These are phyloP conservation scores for Musa beccarii DNA, from an alignment of 176 grass and related monocot species.

Conservation along the genomic window DNA sequence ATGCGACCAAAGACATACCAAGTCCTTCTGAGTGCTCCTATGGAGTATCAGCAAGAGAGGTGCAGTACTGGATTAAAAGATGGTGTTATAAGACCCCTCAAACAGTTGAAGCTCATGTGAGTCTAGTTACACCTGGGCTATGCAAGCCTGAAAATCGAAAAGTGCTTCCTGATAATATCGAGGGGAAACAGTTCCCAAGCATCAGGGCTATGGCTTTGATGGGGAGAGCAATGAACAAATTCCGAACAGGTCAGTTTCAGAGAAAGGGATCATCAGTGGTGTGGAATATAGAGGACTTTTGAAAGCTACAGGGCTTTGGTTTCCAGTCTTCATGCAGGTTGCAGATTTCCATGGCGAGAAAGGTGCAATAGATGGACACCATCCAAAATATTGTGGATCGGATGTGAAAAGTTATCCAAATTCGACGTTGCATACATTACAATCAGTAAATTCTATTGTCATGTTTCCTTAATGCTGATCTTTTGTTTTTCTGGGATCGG, in stretches of 20 bases:
- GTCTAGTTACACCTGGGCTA: background rate
- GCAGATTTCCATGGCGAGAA: too few relatives aligned
- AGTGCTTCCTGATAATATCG: background rate
- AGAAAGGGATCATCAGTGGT: constrained; percentile 34
- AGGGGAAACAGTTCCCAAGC: constrained; percentile 29
- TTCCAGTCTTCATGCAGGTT: too few relatives aligned
- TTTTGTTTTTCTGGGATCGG: too few relatives aligned
- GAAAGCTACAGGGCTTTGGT: constrained; percentile 10
- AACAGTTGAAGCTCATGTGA: background rate
- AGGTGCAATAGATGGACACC: too few relatives aligned
- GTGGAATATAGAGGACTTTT: constrained; percentile 33
- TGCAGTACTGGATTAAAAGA: background rate
- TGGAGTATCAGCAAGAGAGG: background rate
- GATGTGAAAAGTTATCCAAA: too few relatives aligned
- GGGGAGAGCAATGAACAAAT: constrained; percentile 45
- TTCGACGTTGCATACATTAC: too few relatives aligned
- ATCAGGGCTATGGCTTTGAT: constrained; percentile 50
- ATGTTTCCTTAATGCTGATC: too few relatives aligned
- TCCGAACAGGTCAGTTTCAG: constrained; percentile 31
- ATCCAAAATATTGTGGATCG: too few relatives aligned
- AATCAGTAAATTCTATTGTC: too few relatives aligned
- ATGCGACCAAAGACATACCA: background rate
- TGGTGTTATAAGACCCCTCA: background rate
- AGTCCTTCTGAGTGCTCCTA: background rate
- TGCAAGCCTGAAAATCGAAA: background rate